Conservation (phyloP, 352 stramenopile genomes). For the Phytophthora fragariae region DNA sequence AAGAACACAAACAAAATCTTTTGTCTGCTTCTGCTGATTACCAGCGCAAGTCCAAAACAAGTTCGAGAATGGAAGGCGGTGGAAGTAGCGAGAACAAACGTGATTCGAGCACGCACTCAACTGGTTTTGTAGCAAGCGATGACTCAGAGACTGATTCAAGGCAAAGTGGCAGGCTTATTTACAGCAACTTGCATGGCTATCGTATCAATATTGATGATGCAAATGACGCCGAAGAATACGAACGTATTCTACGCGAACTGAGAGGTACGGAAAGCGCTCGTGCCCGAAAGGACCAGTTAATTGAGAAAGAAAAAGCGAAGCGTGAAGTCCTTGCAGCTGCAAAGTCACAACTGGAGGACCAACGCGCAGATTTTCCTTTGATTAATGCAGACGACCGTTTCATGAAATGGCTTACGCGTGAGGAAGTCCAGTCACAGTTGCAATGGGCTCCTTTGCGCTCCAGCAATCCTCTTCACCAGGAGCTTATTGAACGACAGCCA, state of each 20-base stretch:
- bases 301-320: constrained; percentile 46
- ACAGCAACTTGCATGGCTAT: constrained; percentile 86
- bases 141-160: constrained; percentile 13
- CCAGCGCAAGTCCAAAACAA: constrained; percentile 21
- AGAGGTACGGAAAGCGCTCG: constrained; percentile 53
- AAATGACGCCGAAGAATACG: constrained; percentile 73
- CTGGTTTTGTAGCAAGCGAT: constrained; percentile 13
- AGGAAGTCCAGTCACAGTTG: constrained; percentile 46
- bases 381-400: constrained; percentile 49
- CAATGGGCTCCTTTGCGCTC: constrained; percentile 71
- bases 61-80: neutral
- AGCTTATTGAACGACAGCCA: constrained; percentile 66
- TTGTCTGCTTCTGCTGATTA: constrained; percentile 38
- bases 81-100: neutral
- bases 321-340: constrained; percentile 20
- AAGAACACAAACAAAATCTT: constrained; percentile 52
- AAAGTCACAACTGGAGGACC: constrained; percentile 52
- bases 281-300: constrained; percentile 36
- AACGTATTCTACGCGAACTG: constrained; percentile 78
- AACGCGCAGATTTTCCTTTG: constrained; percentile 57
- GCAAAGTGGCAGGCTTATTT: constrained; percentile 47
- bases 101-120: constrained; percentile 1
- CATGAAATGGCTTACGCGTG: constrained; percentile 52
- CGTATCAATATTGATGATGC: constrained; percentile 72
- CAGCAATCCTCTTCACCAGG: constrained; percentile 51